A percentile compares a stretch with the other conserved stretches of the same genome.
phyloP scores from a whole-genome alignment of 768 basidiomycete species.

The Sporobolomyces pararoseus region DNA sequence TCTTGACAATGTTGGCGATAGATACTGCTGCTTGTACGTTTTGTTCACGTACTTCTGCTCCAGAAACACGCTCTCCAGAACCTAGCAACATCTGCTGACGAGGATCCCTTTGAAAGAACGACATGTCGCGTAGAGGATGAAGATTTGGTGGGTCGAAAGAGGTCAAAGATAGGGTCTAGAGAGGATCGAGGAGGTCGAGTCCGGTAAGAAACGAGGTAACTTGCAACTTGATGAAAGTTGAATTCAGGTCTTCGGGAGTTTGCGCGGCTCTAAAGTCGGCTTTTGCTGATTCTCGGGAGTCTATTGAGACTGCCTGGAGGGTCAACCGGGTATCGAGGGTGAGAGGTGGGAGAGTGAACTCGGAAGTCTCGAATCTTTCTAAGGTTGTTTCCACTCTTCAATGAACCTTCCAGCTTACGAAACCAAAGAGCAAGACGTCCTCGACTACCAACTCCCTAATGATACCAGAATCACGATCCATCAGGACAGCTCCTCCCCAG shows the following conservation, averaged over 20 bases:
- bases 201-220: not conserved
- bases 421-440: not conserved
- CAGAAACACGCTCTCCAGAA: slow-evolving; percentile 37
- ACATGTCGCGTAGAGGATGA: slow-evolving; percentile 1
- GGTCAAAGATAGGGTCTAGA: not conserved
- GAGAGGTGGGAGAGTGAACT: not conserved
- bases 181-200: not conserved
- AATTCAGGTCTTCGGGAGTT: not conserved
- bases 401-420: slow-evolving; percentile 22
- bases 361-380: not conserved
- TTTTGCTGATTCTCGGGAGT: not conserved
- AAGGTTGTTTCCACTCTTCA: not conserved
- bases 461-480: not conserved
- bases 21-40: slow-evolving; percentile 90
- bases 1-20: slow-evolving; percentile 96
- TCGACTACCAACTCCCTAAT: slow-evolving; percentile 15
- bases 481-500: slow-evolving; percentile 10
- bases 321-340: not conserved
- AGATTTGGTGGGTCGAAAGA: not conserved
- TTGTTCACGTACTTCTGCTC: slow-evolving; percentile 39
- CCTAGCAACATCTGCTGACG: slow-evolving; percentile 33
- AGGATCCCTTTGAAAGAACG: slow-evolving; percentile 36
- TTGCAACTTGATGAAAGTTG: not conserved
- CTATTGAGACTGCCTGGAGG: not conserved
- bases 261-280: not conserved